These are phyloP conservation scores for Filobasidium wieringae DNA, from an alignment of 768 basidiomycete genomes.

Conservation along the genomic window DNA sequence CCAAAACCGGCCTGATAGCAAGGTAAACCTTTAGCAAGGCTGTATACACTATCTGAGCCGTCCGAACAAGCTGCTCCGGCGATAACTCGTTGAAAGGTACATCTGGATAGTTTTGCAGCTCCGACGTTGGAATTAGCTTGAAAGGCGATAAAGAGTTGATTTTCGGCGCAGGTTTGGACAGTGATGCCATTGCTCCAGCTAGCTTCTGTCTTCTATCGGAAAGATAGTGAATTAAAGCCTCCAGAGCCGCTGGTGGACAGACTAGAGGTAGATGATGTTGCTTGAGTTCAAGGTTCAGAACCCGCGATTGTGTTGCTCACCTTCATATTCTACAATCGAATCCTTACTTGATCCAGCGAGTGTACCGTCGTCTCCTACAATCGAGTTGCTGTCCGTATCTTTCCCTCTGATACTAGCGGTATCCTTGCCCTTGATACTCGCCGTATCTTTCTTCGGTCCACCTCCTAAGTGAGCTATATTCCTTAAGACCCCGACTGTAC, in stretches of 20 bases:
- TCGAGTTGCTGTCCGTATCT: background rate
- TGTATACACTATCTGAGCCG: conserved; percentile 89
- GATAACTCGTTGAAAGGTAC: conserved; percentile 58
- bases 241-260: conserved; percentile 47
- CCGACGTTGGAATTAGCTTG: conserved; percentile 43
- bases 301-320: background rate
- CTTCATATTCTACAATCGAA: conserved; percentile 7
- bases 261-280: conserved; percentile 2
- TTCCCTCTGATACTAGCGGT: background rate
- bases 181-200: conserved; percentile 56
- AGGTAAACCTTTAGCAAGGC: conserved; percentile 89
- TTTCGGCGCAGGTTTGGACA: conserved; percentile 57
- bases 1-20: conserved; percentile 62
- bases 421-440: conserved; percentile 3
- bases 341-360: background rate
- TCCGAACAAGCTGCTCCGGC: conserved; percentile 72
- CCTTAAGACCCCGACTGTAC: conserved; percentile 36
- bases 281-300: background rate
- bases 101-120: conserved; percentile 68
- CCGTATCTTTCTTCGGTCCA: conserved; percentile 9
- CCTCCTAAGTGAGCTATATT: conserved; percentile 8
- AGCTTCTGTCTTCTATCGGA: conserved; percentile 83
- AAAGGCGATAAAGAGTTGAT: conserved; percentile 58
- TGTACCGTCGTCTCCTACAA: background rate
- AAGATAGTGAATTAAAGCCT: conserved; percentile 75